Evolutionary conservation across 176 grass and related monocot genomes (phyloP).

Genomic region (Triticum urartu): DNA sequence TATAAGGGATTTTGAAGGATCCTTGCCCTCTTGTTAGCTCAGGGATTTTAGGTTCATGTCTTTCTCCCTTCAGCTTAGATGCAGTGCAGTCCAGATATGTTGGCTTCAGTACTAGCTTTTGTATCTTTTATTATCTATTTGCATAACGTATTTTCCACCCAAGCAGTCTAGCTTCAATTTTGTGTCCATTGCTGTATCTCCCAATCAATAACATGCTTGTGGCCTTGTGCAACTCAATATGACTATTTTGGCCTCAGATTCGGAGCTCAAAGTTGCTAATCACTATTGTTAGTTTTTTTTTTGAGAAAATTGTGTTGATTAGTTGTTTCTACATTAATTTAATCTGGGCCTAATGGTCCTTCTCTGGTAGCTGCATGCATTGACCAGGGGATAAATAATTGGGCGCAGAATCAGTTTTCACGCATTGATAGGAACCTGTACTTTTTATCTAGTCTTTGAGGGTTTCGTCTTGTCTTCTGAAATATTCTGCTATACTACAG

Average conservation of each 20-base stretch:
- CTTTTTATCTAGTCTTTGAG: neutral
- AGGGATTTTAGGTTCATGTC: neutral
- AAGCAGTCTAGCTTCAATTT: constrained; percentile 11
- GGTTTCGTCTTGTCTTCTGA: neutral
- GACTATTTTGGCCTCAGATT: no score
- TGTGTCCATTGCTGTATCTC: neutral
- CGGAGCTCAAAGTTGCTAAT: no score
- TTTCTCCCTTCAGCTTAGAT: neutral
- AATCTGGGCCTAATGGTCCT: no score
- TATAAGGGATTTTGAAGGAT: neutral
- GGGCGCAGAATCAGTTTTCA: no score
- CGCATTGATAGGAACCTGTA: neutral
- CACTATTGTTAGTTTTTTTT: no score
- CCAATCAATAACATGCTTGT: no score
- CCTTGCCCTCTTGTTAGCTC: neutral
- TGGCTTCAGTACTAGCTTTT: neutral
- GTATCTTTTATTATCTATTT: neutral
- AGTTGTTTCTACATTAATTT: no score
- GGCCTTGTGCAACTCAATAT: no score
- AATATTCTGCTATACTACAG: constrained; percentile 1
- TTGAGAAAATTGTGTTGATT: no score
- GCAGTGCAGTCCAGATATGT: neutral
- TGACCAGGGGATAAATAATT: no score
- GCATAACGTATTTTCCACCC: neutral
- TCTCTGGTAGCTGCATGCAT: no score